Evolutionary conservation across 192 early-diverging fungal genomes (phyloP).

Genomic region (Backusella macrospora): DNA sequence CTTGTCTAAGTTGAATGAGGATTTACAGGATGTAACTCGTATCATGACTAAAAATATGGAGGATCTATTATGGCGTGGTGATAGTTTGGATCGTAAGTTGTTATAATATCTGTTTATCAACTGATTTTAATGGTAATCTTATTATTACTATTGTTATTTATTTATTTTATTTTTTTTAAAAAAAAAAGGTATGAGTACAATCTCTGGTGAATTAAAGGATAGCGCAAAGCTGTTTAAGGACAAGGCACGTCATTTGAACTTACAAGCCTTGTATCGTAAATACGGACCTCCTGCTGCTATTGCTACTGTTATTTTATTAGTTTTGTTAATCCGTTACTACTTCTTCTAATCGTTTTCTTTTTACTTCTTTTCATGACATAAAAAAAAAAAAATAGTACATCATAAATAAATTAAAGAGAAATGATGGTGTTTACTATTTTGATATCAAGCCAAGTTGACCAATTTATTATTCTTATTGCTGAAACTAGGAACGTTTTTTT

Average conservation of each 20-base stretch:
- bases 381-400: not conserved
- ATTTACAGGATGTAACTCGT: conserved; percentile 92
- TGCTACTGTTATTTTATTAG: conserved; percentile 74
- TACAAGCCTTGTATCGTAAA: conserved; percentile 91
- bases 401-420: not conserved
- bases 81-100: conserved; percentile 71
- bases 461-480: too few relatives aligned
- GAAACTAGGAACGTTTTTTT: too few relatives aligned
- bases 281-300: conserved; percentile 90
- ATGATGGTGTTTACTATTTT: not conserved
- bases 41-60: conserved; percentile 99
- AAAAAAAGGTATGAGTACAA: conserved; percentile 43
- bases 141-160: too few relatives aligned
- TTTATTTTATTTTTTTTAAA: not conserved
- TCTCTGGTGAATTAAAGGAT: conserved; percentile 49
- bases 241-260: conserved; percentile 82
- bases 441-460: not conserved
- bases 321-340: conserved; percentile 70
- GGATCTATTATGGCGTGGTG: conserved; percentile 90
- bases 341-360: conserved; percentile 46
- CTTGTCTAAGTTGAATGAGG: conserved; percentile 91
- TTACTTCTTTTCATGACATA: not conserved
- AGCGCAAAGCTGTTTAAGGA: conserved; percentile 80
- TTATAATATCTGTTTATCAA: not conserved
- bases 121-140: not conserved